These are phyloP conservation scores for Trichomonas vaginalis DNA, from an alignment of 208 protist genomes.

Conservation along the genomic window DNA sequence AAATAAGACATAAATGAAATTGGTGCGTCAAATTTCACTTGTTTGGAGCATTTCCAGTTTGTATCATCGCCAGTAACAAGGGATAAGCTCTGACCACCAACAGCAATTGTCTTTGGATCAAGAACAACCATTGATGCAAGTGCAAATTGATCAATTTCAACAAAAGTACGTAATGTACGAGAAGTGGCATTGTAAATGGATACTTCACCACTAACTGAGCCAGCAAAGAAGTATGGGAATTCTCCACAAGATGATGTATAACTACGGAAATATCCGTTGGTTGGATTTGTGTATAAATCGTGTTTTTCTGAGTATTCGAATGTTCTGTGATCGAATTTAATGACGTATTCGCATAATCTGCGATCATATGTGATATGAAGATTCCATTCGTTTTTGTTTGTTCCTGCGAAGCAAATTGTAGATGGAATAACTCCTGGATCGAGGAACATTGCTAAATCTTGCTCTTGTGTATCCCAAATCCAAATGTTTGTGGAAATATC, in stretches of 20 bases:
- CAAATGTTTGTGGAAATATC: neutral
- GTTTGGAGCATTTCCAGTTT: neutral
- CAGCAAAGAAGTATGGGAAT: neutral
- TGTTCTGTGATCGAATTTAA: constrained; percentile 3
- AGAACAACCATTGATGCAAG: neutral
- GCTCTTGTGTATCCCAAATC: constrained; percentile 9
- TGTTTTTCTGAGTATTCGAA: neutral
- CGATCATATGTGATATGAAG: neutral
- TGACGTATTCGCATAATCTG: neutral
- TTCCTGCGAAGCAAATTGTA: neutral
- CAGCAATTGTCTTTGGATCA: neutral
- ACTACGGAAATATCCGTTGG: neutral
- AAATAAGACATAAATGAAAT: neutral
- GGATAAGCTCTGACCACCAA: neutral
- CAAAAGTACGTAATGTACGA: neutral
- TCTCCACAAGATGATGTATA: neutral
- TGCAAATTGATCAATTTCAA: neutral
- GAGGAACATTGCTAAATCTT: neutral
- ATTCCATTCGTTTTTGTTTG: neutral
- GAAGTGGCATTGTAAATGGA: neutral
- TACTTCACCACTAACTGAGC: neutral
- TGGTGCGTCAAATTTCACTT: neutral
- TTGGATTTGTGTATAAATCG: neutral
- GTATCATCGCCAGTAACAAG: neutral
- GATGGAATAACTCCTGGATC: neutral